These are phyloP conservation scores for Silene latifolia DNA, from an alignment of 148 eudicot species.

Conservation along the genomic window DNA sequence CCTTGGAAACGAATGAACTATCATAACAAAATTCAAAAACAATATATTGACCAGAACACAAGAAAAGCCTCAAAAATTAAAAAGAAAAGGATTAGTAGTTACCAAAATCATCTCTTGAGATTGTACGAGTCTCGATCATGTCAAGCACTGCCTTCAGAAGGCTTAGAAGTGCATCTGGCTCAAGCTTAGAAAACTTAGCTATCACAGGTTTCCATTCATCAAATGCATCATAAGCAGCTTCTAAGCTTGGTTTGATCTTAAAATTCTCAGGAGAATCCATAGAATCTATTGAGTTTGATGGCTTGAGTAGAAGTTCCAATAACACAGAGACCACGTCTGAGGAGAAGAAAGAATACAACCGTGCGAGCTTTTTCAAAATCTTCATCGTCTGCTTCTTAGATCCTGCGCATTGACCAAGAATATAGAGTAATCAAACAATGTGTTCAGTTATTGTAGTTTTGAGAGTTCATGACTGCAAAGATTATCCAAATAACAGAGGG, in stretches of 20 bases:
- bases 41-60: slow-evolving; percentile 1
- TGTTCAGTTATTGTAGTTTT: background rate
- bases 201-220: slow-evolving; percentile 81
- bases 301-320: slow-evolving; percentile 57
- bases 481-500: background rate
- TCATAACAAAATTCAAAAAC: background rate
- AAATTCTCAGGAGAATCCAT: slow-evolving; percentile 30
- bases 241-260: slow-evolving; percentile 29
- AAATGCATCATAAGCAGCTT: slow-evolving; percentile 38
- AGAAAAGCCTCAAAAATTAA: background rate
- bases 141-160: slow-evolving; percentile 60
- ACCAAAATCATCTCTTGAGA: slow-evolving; percentile 48
- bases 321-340: slow-evolving; percentile 56
- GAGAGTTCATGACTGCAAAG: background rate
- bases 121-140: slow-evolving; percentile 51
- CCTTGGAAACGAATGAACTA: background rate
- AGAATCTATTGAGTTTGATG: slow-evolving; percentile 39
- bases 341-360: slow-evolving; percentile 66
- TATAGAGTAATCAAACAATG: background rate
- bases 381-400: slow-evolving; percentile 51
- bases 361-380: slow-evolving; percentile 44
- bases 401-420: slow-evolving; percentile 43
- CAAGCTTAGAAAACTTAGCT: slow-evolving; percentile 56
- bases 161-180: slow-evolving; percentile 61
- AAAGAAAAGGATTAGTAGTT: slow-evolving; percentile 18